Base-by-base conservation (phyloP, 495 filamentous ascomycete genomes). In the Penicillium egyptiacum region DNA sequence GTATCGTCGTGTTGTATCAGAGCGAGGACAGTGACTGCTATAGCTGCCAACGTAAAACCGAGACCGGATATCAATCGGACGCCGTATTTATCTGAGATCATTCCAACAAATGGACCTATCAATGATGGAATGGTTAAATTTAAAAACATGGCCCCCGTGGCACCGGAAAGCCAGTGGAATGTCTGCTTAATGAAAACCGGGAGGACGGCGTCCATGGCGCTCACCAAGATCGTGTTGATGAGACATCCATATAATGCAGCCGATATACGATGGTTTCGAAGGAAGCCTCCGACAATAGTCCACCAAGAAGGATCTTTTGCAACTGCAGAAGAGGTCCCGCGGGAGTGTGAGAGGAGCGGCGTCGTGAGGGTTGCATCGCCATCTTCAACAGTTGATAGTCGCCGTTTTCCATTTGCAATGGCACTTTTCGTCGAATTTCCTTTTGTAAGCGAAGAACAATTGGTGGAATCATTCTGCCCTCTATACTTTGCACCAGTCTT, bases 51-150 rank as follows among this genome's bases (percentile, higher is more conserved):
- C 25, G 33, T 20, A 43, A 55, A 55, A 1, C 52, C 42, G 3
- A 47, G 1, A 8, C 30, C 30, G 6, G 52, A 46, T 19, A 55
- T 17, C 1, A 46, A 39, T 5, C 42, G 19, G 8, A 46, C 31
- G 1, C 52, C 52, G 16, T 55, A 47, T 23, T 46, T 46, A 20
- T 55, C 52, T 14, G 52, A 55, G 4, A 55, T 17, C 28, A 55
- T 46, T 28, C 52, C 52, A 37, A 55, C 37, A 9, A 47, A 46
- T 26, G 52, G 52, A 26, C 42, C 52, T 1, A 55, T 39, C 19
- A 55, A 31, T 10, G 52, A 55, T 19, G 52, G 52, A 17, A 47
- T 25, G n/a, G 52, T 55, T 43, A 55, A 25, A 5, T 55, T 55
- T 22, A 55, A 9, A 12, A 55, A 55, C 6, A 55, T 46, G 16